Evolutionary conservation across 225 moss, liverwort and hornwort genomes (phyloP), one percentile per base, ranked within the genome.

Genomic region (Polytrichum commune): DNA sequence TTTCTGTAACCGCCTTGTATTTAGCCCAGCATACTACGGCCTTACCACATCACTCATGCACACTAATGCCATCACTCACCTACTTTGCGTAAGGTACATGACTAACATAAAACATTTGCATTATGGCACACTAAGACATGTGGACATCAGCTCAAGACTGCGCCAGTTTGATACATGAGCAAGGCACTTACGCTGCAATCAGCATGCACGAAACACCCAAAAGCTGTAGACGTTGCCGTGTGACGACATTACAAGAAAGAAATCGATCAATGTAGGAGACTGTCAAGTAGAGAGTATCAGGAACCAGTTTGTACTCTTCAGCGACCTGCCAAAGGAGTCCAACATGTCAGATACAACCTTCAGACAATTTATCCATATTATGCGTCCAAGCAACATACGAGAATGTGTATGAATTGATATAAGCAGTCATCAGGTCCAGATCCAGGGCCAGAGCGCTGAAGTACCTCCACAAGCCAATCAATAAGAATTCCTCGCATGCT

Each of bases 391-490:
- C 5, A 29, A 28, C 64, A 67, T 32, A 55, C 2, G 57, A 16
- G 19, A 25, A 35, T 35, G 35, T 9, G 4, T 0, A 46, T 16
- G 16, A 16, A 46, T 46, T 46, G 46, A 46, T 16, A 46, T 32
- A 7, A 7, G 32, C 32, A 32, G 32, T 32, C 7, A 32, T 13
- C 16, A 46, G 13, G 35, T 8, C 2, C 9, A 8, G 0, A 9
- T 13, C 4, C 13, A 46, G 46, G 13, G 46, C 46, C 13, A 46
- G 46, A 46, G 13, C 4, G 4, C 13, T 46, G 13, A 13, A 46
- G 53, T 69, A 89, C 89, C 79, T 98, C 98, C 1, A 98, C 98
- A n/a, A 98, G 86, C 98, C 98, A 98, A 71, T 98, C 98, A n/a
- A 98, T 84, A 8, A 98, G 83, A 69, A 98, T 98, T 27, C 93